Conservation (phyloP, 2,329 filamentous ascomycete species). For the Beauveria medogensis region DNA sequence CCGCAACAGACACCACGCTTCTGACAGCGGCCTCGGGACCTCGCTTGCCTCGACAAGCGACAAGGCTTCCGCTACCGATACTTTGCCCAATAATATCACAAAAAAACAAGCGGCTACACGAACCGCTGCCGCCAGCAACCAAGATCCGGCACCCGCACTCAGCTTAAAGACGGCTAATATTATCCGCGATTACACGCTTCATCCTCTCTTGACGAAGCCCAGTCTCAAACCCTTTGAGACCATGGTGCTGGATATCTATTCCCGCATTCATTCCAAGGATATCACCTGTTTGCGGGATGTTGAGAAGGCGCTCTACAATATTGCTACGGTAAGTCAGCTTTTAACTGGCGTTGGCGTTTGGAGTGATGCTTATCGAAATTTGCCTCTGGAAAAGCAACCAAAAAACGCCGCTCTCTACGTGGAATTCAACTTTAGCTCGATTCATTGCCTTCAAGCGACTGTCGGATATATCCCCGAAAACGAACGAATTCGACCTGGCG, state of each 20-base stretch:
- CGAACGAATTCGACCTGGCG: conserved; percentile 75
- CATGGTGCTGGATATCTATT: conserved; percentile 69
- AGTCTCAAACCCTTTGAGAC: conserved; percentile 72
- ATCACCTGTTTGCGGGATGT: conserved; percentile 88
- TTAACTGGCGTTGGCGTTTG: conserved; percentile 47
- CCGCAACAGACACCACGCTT: conserved; percentile 58
- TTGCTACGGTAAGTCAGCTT: conserved; percentile 81
- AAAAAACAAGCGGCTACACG: conserved; percentile 39
- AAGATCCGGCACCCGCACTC: conserved; percentile 50
- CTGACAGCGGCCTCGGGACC: conserved; percentile 82
- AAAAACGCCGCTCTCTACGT: conserved; percentile 66
- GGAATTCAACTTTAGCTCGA: conserved; percentile 82
- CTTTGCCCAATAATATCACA: conserved; percentile 30
- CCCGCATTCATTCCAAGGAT: conserved; percentile 72
- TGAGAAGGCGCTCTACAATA: conserved; percentile 85
- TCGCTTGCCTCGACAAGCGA: conserved; percentile 60
- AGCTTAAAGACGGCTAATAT: conserved; percentile 63
- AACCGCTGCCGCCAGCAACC: conserved; percentile 43
- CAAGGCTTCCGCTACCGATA: conserved; percentile 36
- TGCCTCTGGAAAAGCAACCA: conserved; percentile 68
- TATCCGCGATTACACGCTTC: conserved; percentile 71
- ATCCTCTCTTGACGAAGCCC: conserved; percentile 66
- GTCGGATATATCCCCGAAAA: conserved; percentile 78
- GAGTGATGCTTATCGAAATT: conserved; percentile 61
- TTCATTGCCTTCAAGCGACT: conserved; percentile 82